These are phyloP conservation scores for Mucor ambiguus DNA, from an alignment of 371 early-diverging fungal genomes.

Conservation along the genomic window DNA sequence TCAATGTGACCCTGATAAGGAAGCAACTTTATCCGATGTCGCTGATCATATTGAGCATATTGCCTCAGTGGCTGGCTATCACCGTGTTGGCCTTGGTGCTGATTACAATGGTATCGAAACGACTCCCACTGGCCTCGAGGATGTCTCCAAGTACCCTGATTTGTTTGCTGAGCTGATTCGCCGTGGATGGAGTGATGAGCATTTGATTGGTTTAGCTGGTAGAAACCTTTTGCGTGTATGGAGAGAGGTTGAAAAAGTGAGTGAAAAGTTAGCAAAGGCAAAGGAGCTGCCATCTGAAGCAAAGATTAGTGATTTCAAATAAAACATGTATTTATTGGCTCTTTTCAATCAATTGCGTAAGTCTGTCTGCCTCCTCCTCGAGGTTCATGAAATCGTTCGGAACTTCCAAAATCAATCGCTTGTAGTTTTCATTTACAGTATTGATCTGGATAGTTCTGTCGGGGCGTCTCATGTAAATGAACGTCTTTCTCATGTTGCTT, in stretches of 20 bases:
- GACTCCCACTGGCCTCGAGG: slow-evolving; percentile 62
- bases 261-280: slow-evolving; percentile 22
- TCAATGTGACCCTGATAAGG: slow-evolving; percentile 40
- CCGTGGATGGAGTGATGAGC: slow-evolving; percentile 60
- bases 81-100: slow-evolving; percentile 67
- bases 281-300: slow-evolving; percentile 41
- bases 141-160: slow-evolving; percentile 66
- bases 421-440: background rate
- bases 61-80: slow-evolving; percentile 52
- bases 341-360: background rate
- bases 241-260: slow-evolving; percentile 50
- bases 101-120: slow-evolving; percentile 67
- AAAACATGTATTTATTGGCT: background rate
- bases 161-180: slow-evolving; percentile 62
- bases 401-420: background rate
- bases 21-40: slow-evolving; percentile 53
- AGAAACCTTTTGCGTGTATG: slow-evolving; percentile 56
- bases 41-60: slow-evolving; percentile 68
- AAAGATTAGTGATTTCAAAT: slow-evolving; percentile 20
- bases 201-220: slow-evolving; percentile 59
- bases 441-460: background rate
- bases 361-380: background rate
- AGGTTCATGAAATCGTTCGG: background rate
- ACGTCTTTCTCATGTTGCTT: background rate
- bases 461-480: background rate